phyloP scores from a whole-genome alignment of 2,329 filamentous ascomycete species.

The Lithohypha guttulata region DNA sequence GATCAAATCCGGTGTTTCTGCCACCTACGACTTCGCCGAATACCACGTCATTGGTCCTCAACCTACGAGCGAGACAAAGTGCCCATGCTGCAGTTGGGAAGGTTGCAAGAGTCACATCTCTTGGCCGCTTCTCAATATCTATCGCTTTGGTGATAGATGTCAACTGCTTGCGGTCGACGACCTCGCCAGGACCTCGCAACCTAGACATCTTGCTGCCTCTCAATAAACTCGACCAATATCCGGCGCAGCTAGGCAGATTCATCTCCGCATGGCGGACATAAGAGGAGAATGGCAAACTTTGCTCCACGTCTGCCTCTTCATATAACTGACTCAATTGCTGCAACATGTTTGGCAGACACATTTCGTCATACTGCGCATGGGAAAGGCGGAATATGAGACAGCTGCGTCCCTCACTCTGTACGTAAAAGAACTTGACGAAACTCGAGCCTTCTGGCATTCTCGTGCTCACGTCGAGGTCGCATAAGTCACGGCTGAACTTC shows the following conservation, averaged over 20 bases:
- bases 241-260: constrained; percentile 36
- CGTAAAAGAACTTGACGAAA: constrained; percentile 50
- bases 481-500: constrained; percentile 43
- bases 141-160: constrained; percentile 19
- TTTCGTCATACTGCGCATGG: constrained; percentile 60
- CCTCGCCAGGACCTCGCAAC: background rate
- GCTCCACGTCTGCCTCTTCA: constrained; percentile 27
- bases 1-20: constrained; percentile 47
- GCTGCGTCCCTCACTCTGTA: constrained; percentile 33
- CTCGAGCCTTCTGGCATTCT: constrained; percentile 48
- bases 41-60: constrained; percentile 45
- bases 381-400: constrained; percentile 50
- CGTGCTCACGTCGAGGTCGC: constrained; percentile 45
- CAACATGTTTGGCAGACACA: constrained; percentile 53
- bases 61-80: constrained; percentile 47
- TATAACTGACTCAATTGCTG: constrained; percentile 49
- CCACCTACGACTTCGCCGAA: constrained; percentile 59
- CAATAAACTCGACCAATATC: constrained; percentile 53
- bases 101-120: constrained; percentile 52
- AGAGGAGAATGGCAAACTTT: constrained; percentile 35
- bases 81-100: constrained; percentile 60
- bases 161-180: background rate
- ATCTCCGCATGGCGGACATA: constrained; percentile 32
- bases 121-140: constrained; percentile 39
- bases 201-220: constrained; percentile 41